Conservation (phyloP, 805 yeast genomes). For the Candida boidinii region DNA sequence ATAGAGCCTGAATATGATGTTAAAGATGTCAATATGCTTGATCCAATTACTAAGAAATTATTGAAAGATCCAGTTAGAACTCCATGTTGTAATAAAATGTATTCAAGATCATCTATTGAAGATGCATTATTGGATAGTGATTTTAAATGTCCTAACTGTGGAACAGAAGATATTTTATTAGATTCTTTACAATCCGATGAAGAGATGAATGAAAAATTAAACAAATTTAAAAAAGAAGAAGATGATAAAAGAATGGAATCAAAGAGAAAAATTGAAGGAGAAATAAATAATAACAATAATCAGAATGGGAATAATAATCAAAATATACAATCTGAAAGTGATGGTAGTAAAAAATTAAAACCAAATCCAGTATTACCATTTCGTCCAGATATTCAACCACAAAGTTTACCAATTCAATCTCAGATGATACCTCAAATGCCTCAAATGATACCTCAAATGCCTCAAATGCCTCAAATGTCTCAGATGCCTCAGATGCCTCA, state of each 20-base stretch:
- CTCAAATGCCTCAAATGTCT: conserved; percentile 27
- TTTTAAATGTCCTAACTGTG: conserved; percentile 87
- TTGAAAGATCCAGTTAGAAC: conserved; percentile 69
- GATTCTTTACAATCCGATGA: conserved; percentile 62
- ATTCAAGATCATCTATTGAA: conserved; percentile 57
- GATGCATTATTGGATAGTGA: conserved; percentile 68
- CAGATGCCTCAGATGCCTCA: conserved; percentile 27
- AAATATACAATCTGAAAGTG: too few relatives aligned
- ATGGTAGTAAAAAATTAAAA: too few relatives aligned
- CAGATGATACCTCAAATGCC: conserved; percentile 18
- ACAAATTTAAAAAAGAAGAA: conserved; percentile 34
- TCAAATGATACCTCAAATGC: conserved; percentile 11
- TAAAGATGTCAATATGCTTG: conserved; percentile 34
- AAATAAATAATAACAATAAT: not conserved
- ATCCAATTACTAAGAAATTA: conserved; percentile 62
- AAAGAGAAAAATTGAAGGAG: conserved; percentile 10
- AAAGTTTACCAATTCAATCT: conserved; percentile 93
- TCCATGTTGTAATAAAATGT: conserved; percentile 54
- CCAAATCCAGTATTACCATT: too few relatives aligned
- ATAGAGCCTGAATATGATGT: conserved; percentile 22
- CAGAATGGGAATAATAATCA: not conserved
- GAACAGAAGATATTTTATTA: conserved; percentile 59
- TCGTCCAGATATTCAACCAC: conserved; percentile 86
- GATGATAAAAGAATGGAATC: conserved; percentile 7
- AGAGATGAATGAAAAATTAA: conserved; percentile 48